These are phyloP conservation scores for Scenedesmus sp. DNA, from an alignment of 163 green algal genomes.

Conservation along the genomic window DNA sequence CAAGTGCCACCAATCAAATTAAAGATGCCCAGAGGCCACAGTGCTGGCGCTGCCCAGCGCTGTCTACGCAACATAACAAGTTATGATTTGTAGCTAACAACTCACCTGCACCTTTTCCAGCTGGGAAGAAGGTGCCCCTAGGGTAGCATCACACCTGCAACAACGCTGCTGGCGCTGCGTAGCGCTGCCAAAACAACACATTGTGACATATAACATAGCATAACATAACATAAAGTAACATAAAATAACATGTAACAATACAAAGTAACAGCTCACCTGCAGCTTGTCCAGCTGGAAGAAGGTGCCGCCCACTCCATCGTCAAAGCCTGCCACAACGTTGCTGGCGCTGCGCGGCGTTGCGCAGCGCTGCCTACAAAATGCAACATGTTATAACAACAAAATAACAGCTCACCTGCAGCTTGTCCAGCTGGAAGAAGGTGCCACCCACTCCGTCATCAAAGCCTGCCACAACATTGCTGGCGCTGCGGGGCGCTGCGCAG, in stretches of 20 bases:
- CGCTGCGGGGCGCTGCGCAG: not conserved
- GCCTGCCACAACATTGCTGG: not conserved
- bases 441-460: not conserved
- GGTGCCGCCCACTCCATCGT: not conserved
- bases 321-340: not conserved
- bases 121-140: not conserved
- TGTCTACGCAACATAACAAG: too few relatives aligned
- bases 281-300: not conserved
- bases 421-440: not conserved
- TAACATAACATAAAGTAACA: too few relatives aligned
- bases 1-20: too few relatives aligned
- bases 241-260: too few relatives aligned
- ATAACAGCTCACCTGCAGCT: not conserved
- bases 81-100: too few relatives aligned
- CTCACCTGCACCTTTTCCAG: not conserved
- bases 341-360: not conserved
- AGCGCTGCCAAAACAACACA: not conserved
- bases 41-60: too few relatives aligned
- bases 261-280: not conserved
- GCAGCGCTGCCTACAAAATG: not conserved
- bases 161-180: not conserved
- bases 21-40: too few relatives aligned
- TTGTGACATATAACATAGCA: not conserved
- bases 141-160: not conserved
- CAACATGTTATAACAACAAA: not conserved